phyloP scores from a whole-genome alignment of 1,284 basidiomycete species.

The Papiliotrema flavescens region DNA sequence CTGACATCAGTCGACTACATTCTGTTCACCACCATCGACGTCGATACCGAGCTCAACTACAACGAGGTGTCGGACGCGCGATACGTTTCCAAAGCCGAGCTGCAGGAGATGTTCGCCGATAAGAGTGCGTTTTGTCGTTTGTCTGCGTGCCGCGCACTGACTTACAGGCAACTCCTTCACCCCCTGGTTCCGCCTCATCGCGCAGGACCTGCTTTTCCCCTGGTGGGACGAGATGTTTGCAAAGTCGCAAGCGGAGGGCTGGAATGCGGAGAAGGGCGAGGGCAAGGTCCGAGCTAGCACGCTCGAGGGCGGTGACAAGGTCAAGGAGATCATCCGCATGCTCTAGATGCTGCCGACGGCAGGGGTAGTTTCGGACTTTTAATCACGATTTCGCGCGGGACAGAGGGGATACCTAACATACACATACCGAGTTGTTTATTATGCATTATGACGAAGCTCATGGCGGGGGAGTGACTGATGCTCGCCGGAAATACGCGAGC shows the following conservation, averaged over 20 bases:
- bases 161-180: slow-evolving; percentile 78
- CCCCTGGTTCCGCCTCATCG: slow-evolving; percentile 99
- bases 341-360: slow-evolving; percentile 39
- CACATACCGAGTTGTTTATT: no score
- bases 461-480: no score
- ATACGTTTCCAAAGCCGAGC: slow-evolving; percentile 86
- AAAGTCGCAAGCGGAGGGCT: slow-evolving; percentile 57
- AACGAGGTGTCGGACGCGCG: slow-evolving; percentile 92
- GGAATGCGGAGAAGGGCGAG: slow-evolving; percentile 54
- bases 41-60: slow-evolving; percentile 73
- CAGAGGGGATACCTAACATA: no score
- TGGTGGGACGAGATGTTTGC: slow-evolving; percentile 92
- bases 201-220: slow-evolving; percentile 91
- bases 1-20: slow-evolving; percentile 85
- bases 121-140: slow-evolving; percentile 54
- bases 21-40: slow-evolving; percentile 86
- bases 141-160: slow-evolving; percentile 7
- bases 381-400: slow-evolving; percentile 46
- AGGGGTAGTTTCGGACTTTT: slow-evolving; percentile 41
- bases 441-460: no score
- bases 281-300: slow-evolving; percentile 36
- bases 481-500: neutral
- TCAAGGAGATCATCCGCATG: slow-evolving; percentile 74
- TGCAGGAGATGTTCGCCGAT: slow-evolving; percentile 86
- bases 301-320: slow-evolving; percentile 42